These are phyloP conservation scores for Melampsora larici-populina DNA, from an alignment of 1,284 basidiomycete species.

Conservation along the genomic window DNA sequence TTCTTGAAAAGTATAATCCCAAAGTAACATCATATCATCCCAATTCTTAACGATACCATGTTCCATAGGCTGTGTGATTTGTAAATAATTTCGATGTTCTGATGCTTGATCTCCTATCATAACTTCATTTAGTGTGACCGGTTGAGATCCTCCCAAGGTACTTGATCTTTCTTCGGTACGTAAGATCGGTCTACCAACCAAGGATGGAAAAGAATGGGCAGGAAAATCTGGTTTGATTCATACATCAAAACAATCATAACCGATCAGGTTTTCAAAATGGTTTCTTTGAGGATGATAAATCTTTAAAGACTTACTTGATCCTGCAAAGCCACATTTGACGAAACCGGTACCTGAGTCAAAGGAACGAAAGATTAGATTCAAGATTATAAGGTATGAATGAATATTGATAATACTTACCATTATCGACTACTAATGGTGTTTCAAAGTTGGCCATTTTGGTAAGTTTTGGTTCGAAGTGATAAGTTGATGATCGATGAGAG, in stretches of 20 bases:
- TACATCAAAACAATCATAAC: constrained; percentile 2
- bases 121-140: constrained; percentile 78
- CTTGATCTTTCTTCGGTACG: constrained; percentile 89
- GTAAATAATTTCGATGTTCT: constrained; percentile 87
- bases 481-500: not conserved
- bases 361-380: constrained; percentile 43
- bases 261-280: not conserved
- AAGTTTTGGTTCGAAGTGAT: not conserved
- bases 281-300: not conserved
- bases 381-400: not conserved
- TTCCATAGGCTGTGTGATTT: constrained; percentile 97
- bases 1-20: constrained; percentile 98
- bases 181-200: constrained; percentile 92
- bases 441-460: constrained; percentile 41
- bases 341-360: constrained; percentile 57
- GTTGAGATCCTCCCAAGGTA: constrained; percentile 57
- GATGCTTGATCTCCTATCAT: constrained; percentile 84
- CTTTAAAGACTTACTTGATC: constrained; percentile 62
- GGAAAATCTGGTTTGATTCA: constrained; percentile 88
- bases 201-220: constrained; percentile 94
- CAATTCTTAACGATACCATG: constrained; percentile 98
- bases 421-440: constrained; percentile 53
- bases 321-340: constrained; percentile 97
- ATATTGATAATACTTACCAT: constrained; percentile 46
- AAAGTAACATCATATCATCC: constrained; percentile 97